Percentiles rank a stretch among this genome's conserved stretches.
Evolutionary conservation across 2,329 filamentous ascomycete genomes (phyloP).

Genomic region (Aspergillus sp.): DNA sequence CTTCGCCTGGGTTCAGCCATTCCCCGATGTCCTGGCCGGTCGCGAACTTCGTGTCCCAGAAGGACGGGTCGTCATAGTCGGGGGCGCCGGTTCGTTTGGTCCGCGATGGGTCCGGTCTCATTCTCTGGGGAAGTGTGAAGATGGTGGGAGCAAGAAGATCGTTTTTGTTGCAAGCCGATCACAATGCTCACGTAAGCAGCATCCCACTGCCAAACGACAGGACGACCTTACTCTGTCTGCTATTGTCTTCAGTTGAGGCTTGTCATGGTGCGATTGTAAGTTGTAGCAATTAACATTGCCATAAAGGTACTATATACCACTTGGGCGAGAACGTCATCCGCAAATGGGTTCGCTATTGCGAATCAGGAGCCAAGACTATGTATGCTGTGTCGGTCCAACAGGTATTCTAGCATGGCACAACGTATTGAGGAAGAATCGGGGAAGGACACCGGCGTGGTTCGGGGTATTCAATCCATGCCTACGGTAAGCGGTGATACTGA

Average conservation of each 20-base stretch:
- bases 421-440: too few relatives aligned
- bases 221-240: neutral
- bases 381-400: too few relatives aligned
- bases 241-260: neutral
- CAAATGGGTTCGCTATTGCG: too few relatives aligned
- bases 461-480: too few relatives aligned
- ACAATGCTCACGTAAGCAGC: neutral
- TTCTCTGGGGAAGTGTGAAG: conserved; percentile 10
- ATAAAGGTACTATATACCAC: too few relatives aligned
- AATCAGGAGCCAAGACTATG: too few relatives aligned
- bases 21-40: conserved; percentile 39
- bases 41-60: conserved; percentile 36
- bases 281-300: too few relatives aligned
- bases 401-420: too few relatives aligned
- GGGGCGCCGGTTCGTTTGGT: conserved; percentile 27
- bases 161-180: neutral
- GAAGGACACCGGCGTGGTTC: too few relatives aligned
- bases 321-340: too few relatives aligned
- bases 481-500: too few relatives aligned
- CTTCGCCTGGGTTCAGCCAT: conserved; percentile 38
- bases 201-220: neutral
- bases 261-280: too few relatives aligned
- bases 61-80: conserved; percentile 34
- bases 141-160: neutral
- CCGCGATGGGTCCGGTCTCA: conserved; percentile 18